Percentiles rank a stretch among this genome's conserved stretches.
These are phyloP conservation scores for Barnettozyma pratensis DNA, from an alignment of 805 yeast genomes.

Conservation along the genomic window DNA sequence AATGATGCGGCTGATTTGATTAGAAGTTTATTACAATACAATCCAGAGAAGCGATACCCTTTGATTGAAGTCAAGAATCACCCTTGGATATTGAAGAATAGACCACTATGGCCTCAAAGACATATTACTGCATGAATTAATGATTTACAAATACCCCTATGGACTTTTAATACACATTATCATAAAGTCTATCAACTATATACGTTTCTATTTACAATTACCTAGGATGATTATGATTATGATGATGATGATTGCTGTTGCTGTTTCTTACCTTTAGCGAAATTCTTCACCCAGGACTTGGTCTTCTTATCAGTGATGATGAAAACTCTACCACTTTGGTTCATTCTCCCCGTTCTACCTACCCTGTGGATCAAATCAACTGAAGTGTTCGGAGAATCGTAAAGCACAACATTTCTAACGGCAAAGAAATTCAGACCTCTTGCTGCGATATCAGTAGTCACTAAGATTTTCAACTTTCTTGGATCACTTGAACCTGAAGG, in stretches of 20 bases:
- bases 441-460: conserved; percentile 85
- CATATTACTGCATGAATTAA: conserved; percentile 6
- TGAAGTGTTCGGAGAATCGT: conserved; percentile 81
- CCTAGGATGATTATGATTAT: no score
- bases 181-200: no score
- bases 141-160: no score
- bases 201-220: conserved; percentile 29
- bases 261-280: conserved; percentile 33
- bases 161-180: no score
- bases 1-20: conserved; percentile 77
- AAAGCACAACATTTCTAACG: conserved; percentile 73
- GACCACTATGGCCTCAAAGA: conserved; percentile 49
- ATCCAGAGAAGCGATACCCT: conserved; percentile 61
- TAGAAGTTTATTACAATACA: conserved; percentile 52
- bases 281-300: conserved; percentile 79
- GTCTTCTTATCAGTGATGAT: conserved; percentile 63
- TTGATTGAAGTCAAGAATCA: conserved; percentile 62
- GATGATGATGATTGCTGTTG: conserved; percentile 38
- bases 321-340: conserved; percentile 82
- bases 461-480: conserved; percentile 55
- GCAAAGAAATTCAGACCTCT: conserved; percentile 86
- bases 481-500: conserved; percentile 1
- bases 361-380: conserved; percentile 86
- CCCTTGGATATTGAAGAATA: conserved; percentile 77
- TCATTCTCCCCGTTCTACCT: conserved; percentile 94